Percentiles rank a stretch among this genome's conserved stretches.
Evolutionary conservation across 2,329 filamentous ascomycete species (phyloP).

Genomic region (Hymenoscyphus linearis): DNA sequence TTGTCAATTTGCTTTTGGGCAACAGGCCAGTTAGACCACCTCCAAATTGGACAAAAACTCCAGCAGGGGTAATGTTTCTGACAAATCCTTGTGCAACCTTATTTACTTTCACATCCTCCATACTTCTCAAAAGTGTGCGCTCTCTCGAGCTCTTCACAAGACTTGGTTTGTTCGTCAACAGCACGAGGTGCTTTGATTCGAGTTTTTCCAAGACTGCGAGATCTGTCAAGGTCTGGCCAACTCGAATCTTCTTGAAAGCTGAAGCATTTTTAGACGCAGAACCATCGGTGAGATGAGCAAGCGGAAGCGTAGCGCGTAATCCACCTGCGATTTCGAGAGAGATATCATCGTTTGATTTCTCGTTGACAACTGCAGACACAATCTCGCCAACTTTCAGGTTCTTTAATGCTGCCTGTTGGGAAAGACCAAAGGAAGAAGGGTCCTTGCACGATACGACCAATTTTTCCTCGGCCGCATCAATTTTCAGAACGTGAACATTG

Average conservation of each 20-base stretch:
- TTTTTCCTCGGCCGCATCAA: conserved; percentile 64
- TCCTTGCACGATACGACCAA: conserved; percentile 93
- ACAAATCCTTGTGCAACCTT: conserved; percentile 72
- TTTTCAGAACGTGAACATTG: conserved; percentile 78
- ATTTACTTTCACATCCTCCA: conserved; percentile 68
- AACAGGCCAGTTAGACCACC: conserved; percentile 72
- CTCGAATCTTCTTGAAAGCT: conserved; percentile 72
- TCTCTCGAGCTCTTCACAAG: conserved; percentile 70
- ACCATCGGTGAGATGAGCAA: conserved; percentile 80
- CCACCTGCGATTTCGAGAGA: conserved; percentile 71
- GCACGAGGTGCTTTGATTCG: conserved; percentile 67
- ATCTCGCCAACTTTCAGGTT: conserved; percentile 67
- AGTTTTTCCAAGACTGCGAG: conserved; percentile 86
- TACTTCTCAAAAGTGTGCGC: conserved; percentile 63
- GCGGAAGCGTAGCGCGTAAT: conserved; percentile 70
- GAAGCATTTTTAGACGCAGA: conserved; percentile 72
- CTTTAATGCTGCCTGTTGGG: conserved; percentile 72
- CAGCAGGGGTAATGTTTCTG: conserved; percentile 74
- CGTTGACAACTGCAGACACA: conserved; percentile 73
- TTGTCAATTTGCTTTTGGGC: conserved; percentile 70
- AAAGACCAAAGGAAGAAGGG: conserved; percentile 66
- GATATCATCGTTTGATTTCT: conserved; percentile 72
- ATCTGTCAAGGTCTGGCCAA: conserved; percentile 76
- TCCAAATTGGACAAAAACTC: conserved; percentile 84
- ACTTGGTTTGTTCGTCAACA: conserved; percentile 77